Evolutionary conservation across 345 rosid genomes (phyloP).

Genomic region (Ricinus communis): DNA sequence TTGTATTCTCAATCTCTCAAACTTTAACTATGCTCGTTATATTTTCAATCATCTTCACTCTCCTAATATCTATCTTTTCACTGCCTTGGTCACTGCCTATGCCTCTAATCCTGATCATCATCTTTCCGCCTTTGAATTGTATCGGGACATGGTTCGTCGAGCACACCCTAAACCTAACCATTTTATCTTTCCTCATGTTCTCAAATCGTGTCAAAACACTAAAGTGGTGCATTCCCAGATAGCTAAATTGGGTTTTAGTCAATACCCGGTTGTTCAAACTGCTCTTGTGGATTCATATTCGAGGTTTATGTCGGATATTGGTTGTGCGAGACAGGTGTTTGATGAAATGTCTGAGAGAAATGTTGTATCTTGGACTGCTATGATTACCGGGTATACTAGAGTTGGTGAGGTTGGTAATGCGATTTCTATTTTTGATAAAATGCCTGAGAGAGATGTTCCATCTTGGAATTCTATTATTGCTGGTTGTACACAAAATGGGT

Average conservation of each 20-base stretch:
- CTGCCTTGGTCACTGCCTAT: conserved; percentile 74
- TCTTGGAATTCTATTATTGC: conserved; percentile 91
- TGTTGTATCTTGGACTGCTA: conserved; percentile 82
- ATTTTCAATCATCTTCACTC: conserved; percentile 50
- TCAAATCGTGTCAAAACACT: conserved; percentile 52
- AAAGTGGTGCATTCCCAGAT: conserved; percentile 60
- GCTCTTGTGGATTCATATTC: conserved; percentile 73
- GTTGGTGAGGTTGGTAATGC: conserved; percentile 56
- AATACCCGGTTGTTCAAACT: conserved; percentile 67
- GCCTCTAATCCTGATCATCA: conserved; percentile 46
- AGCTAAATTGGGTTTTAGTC: conserved; percentile 51
- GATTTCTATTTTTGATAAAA: conserved; percentile 53
- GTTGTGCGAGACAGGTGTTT: conserved; percentile 56
- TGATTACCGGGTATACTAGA: conserved; percentile 68
- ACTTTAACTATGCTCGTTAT: conserved; percentile 59
- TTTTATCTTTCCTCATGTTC: conserved; percentile 70
- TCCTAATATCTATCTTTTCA: conserved; percentile 65
- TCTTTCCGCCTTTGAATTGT: conserved; percentile 47
- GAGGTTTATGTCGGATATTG: conserved; percentile 39
- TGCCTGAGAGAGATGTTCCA: conserved; percentile 84
- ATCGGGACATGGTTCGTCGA: conserved; percentile 53
- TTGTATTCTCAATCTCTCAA: conserved; percentile 53
- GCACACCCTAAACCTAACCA: conserved; percentile 59
- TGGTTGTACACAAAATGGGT: conserved; percentile 81
- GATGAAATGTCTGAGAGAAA: conserved; percentile 72